Evolutionary conservation across 2,329 filamentous ascomycete species (phyloP).

Genomic region (Nothomitra cinnamomea): DNA sequence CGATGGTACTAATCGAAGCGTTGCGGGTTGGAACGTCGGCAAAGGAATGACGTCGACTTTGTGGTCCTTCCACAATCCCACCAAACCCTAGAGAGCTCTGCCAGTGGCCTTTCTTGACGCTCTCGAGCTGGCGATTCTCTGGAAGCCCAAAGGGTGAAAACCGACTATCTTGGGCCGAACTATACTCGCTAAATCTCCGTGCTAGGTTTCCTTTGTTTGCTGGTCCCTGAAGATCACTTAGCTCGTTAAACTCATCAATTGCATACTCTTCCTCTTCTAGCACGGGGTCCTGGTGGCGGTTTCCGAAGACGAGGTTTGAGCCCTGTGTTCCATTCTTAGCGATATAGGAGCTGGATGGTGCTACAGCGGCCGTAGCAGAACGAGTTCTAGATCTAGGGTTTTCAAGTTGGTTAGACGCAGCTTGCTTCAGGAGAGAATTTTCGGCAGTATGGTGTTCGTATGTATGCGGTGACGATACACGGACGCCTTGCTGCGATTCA

Average conservation of each 20-base stretch:
- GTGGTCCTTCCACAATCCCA: conserved; percentile 26
- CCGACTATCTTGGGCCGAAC: conserved; percentile 24
- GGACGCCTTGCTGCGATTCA: conserved; percentile 22
- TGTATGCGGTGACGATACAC: conserved; percentile 23
- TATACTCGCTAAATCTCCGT: conserved; percentile 28
- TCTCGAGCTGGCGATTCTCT: conserved; percentile 28
- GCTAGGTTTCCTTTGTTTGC: conserved; percentile 20
- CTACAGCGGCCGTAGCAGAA: background rate
- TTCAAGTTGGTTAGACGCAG: conserved; percentile 20
- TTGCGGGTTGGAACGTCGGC: conserved; percentile 32
- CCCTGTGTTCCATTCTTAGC: background rate
- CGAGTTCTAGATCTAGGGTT: background rate
- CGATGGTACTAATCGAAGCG: conserved; percentile 22
- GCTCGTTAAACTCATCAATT: conserved; percentile 27
- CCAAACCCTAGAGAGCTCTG: conserved; percentile 32
- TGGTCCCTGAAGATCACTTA: conserved; percentile 23
- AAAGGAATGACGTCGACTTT: conserved; percentile 34
- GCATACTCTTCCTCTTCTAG: conserved; percentile 27
- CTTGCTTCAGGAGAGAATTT: conserved; percentile 29
- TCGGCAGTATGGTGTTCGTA: conserved; percentile 30
- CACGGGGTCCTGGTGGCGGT: conserved; percentile 2
- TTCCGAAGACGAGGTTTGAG: background rate
- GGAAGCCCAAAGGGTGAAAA: conserved; percentile 20
- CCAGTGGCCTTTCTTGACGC: conserved; percentile 30
- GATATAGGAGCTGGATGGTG: background rate